Percentiles rank a stretch among this genome's conserved stretches.
These are phyloP conservation scores for Leavenworthia alabamica DNA, from an alignment of 345 rosid species.

Conservation along the genomic window DNA sequence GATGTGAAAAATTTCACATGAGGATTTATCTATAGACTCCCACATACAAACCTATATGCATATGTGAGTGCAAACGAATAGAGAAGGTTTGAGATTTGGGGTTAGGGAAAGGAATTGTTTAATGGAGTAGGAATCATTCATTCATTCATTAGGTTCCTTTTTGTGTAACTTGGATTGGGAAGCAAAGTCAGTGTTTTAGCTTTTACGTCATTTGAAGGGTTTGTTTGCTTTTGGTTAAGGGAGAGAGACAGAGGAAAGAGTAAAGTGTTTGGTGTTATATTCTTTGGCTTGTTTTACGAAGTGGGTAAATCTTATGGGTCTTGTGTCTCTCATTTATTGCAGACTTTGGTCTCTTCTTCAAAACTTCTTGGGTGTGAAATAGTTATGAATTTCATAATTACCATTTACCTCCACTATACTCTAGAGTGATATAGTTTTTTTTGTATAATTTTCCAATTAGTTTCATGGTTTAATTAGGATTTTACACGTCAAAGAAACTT, in stretches of 20 bases:
- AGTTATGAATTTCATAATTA: background rate
- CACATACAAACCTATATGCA: background rate
- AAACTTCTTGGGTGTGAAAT: background rate
- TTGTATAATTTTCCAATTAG: background rate
- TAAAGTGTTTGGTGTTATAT: slow-evolving; percentile 21
- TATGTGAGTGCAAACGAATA: background rate
- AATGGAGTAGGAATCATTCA: slow-evolving; percentile 18
- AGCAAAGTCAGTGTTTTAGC: slow-evolving; percentile 28
- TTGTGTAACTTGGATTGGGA: slow-evolving; percentile 21
- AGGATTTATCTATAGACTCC: background rate
- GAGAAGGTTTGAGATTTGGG: slow-evolving; percentile 18
- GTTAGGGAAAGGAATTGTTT: slow-evolving; percentile 14
- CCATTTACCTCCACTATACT: background rate
- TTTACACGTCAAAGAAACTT: no score
- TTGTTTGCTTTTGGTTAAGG: slow-evolving; percentile 20
- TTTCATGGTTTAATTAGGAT: background rate
- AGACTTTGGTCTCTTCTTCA: background rate
- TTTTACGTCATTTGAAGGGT: slow-evolving; percentile 26
- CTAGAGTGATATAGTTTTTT: background rate
- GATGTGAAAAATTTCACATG: background rate
- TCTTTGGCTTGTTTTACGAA: background rate
- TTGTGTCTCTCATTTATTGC: slow-evolving; percentile 29
- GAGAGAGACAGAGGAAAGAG: background rate
- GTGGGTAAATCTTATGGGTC: background rate
- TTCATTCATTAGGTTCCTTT: background rate